Base-by-base conservation (phyloP, 768 basidiomycete species). In the Phaffia australis region DNA sequence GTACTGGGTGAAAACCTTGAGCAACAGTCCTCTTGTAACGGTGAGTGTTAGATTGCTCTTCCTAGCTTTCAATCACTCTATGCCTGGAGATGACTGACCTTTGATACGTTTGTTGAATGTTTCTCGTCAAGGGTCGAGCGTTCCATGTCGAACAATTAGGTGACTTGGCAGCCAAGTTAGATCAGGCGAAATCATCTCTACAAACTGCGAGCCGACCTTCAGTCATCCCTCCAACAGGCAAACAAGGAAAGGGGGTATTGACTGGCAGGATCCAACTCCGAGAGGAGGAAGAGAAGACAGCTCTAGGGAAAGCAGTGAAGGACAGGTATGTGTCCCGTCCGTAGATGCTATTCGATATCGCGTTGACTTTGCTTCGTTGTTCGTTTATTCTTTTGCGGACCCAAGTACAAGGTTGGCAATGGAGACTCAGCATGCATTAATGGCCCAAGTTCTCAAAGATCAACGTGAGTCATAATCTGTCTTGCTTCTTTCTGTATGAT, bases 1-100 rank as follows among this genome's bases (percentile, higher is more conserved):
- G 77, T 99, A 99, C 72, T 99, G 95, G 95, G 90, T 95, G 29
- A 92, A 92, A 72, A 99, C 95, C 2, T 80, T 99, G 49, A 90
- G 88, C 72, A 89, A 90, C 73, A 94, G 89, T 73, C 87, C 92
- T 5, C 76, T 98, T 57, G 87, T 97, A 60, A 91, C 91, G 25
- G 94, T 97, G 65, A 71, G 77, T 73, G 23, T 50, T 49, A 4
- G 15, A 30, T 29, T 3, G 32, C 27, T 23, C 48, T 42, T 52
- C 35, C 14, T 59, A 9, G 19, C 56, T 32, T 46, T 3, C 23
- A 30, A 21, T 21, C 52, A n/a, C 51, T 16, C 49, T 14, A 11
- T 42, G 11, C 35, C 11, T 5, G 35, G 11, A 42, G 11, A 11
- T 60, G 46, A 52, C 47, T 8, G n/a, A n/a, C 15, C 16, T 21